These are phyloP conservation scores for Pelargonium fulgidum DNA, from an alignment of 441 rosid genomes.

Conservation along the genomic window DNA sequence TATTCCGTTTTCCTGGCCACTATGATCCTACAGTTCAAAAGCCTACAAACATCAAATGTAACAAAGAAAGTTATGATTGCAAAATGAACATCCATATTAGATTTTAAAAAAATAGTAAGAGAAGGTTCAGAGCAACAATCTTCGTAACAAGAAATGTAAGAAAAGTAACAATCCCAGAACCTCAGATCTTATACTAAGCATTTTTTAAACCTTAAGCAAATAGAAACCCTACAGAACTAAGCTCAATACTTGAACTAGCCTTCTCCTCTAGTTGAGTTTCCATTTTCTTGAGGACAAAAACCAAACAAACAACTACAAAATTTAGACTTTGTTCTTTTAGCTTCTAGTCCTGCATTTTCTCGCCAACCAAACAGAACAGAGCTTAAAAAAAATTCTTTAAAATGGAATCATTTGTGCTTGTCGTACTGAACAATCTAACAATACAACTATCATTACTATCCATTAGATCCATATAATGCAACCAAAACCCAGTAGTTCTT, in stretches of 20 bases:
- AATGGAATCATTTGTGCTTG: not conserved
- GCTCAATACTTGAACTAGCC: constrained; percentile 4
- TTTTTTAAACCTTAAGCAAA: not conserved
- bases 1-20: constrained; percentile 10
- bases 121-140: not conserved
- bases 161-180: constrained; percentile 3
- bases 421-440: not conserved
- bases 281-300: not conserved
- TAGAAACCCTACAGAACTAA: constrained; percentile 5
- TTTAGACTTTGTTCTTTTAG: not conserved
- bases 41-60: not conserved
- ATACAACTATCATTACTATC: not conserved
- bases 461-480: not conserved
- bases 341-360: constrained; percentile 9
- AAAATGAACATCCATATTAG: not conserved
- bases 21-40: not conserved
- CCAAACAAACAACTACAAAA: not conserved
- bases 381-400: not conserved
- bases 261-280: not conserved
- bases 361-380: constrained; percentile 13
- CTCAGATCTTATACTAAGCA: not conserved
- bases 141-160: not conserved
- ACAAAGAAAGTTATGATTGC: not conserved
- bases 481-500: not conserved
- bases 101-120: not conserved